Conservation (phyloP, 768 basidiomycete species). For the Kwoniella heveanensis region DNA sequence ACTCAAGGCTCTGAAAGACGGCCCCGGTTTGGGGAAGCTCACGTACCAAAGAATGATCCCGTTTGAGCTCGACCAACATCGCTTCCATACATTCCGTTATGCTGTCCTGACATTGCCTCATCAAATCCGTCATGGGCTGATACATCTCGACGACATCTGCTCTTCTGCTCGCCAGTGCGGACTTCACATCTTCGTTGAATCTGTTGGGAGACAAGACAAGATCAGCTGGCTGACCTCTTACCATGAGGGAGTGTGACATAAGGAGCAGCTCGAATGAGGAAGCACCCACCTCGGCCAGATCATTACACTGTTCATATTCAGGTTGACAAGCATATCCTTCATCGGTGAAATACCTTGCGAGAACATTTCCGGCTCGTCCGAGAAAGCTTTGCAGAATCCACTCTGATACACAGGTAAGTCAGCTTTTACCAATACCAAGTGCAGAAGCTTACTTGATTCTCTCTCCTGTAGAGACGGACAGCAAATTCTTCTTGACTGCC, state of each 20-base stretch:
- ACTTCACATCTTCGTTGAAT: slow-evolving; percentile 86
- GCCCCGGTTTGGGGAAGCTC: background rate
- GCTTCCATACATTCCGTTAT: slow-evolving; percentile 92
- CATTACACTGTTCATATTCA: slow-evolving; percentile 83
- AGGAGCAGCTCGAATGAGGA: background rate
- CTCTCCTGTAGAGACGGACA: slow-evolving; percentile 82
- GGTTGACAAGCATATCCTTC: slow-evolving; percentile 86
- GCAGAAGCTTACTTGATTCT: slow-evolving; percentile 67
- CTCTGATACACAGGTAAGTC: slow-evolving; percentile 49
- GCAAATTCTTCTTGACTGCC: slow-evolving; percentile 89
- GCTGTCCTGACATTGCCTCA: slow-evolving; percentile 88
- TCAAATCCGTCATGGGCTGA: slow-evolving; percentile 77
- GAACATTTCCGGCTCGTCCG: slow-evolving; percentile 94
- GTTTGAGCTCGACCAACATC: slow-evolving; percentile 84
- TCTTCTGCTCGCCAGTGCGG: slow-evolving; percentile 74
- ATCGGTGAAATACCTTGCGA: slow-evolving; percentile 89
- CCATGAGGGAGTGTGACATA: too few species aligned
- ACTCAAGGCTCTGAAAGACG: background rate
- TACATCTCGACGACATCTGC: slow-evolving; percentile 92
- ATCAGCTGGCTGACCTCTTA: background rate
- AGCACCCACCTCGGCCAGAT: slow-evolving; percentile 78
- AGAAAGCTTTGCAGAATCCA: slow-evolving; percentile 95
- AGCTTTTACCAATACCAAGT: background rate
- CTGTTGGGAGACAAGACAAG: slow-evolving; percentile 57
- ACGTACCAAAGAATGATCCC: slow-evolving; percentile 72